phyloP scores from a whole-genome alignment of 2,329 filamentous ascomycete genomes.

The Fusarium subglutinans region DNA sequence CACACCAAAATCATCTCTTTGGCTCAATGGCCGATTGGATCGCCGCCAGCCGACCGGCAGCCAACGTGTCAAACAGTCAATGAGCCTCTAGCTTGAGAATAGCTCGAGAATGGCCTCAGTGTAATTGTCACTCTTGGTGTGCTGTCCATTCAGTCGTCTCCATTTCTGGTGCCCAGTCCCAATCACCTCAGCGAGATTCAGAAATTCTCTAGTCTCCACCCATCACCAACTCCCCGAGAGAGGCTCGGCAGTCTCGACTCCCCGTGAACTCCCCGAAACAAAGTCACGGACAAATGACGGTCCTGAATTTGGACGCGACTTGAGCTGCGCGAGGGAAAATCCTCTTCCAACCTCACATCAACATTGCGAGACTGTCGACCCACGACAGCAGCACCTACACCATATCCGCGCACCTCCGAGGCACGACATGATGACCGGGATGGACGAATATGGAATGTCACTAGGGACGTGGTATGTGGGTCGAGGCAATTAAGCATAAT shows the following conservation, averaged over 20 bases:
- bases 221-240: conserved; percentile 25
- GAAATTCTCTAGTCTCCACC: background rate
- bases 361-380: background rate
- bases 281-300: conserved; percentile 17
- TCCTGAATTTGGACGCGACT: background rate
- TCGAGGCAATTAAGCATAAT: conserved; percentile 30
- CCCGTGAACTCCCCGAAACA: conserved; percentile 30
- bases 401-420: background rate
- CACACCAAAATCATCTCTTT: background rate
- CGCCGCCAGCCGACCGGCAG: background rate
- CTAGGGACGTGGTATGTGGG: conserved; percentile 24
- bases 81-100: background rate
- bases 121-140: background rate
- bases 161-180: background rate
- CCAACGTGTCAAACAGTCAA: background rate
- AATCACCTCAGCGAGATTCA: background rate
- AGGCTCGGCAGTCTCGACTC: background rate
- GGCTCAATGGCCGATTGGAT: background rate
- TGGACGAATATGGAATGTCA: background rate
- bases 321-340: background rate
- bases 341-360: conserved; percentile 19
- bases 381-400: background rate
- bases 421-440: background rate
- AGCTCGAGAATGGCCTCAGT: background rate
- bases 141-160: background rate